Base-by-base conservation (phyloP, 1,284 basidiomycete species). In the Hemileia vastatrix region DNA sequence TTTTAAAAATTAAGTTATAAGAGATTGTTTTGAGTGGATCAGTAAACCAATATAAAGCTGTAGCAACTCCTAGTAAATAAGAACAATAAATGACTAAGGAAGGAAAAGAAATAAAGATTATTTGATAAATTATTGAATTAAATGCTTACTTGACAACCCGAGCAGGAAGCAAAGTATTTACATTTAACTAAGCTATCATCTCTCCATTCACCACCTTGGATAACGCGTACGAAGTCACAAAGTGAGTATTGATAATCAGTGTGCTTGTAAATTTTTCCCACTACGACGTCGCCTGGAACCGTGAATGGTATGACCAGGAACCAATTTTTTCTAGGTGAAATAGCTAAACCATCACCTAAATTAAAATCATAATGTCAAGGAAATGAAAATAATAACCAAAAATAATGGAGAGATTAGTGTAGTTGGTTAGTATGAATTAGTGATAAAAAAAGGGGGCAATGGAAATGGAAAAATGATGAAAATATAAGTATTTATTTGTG, bases 131-230 rank as follows among this genome's bases (percentile, higher is more conserved):
- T 87, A 87, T 71, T 88, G 86, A 70, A 85, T 88, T 0, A 86
- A 86, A 8, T 80, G 44, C 64, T 19, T 3, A 76, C 77, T 70
- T 68, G 72, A 56, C 72, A 74, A 2, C 72, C 72, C 5, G 66
- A 77, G 72, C 91, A 95, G 57, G 79, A 80, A 0, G 86, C 86
- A 78, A 94, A 96, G 74, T 96, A 92, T 70, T 84, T 83, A 78
- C 92, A 96, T 63, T 81, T 79, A 0, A 88, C 80, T 36, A 81
- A 78, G 8, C 54, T 3, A 51, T 64, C 27, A 50, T 57, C 27
- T 50, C 69, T 54, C 58, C 64, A 63, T 33, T 78, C 68, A 71
- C 86, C 87, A 8, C 85, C 82, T n/a, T 79, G 78, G 40, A 88
- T 66, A 31, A 93, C 80, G 63, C 84, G 80, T 6, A 93, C 64